Evolutionary conservation across 495 filamentous ascomycete species (phyloP), one percentile per base, ranked within the genome.

Genomic region (Amorphotheca resinae): DNA sequence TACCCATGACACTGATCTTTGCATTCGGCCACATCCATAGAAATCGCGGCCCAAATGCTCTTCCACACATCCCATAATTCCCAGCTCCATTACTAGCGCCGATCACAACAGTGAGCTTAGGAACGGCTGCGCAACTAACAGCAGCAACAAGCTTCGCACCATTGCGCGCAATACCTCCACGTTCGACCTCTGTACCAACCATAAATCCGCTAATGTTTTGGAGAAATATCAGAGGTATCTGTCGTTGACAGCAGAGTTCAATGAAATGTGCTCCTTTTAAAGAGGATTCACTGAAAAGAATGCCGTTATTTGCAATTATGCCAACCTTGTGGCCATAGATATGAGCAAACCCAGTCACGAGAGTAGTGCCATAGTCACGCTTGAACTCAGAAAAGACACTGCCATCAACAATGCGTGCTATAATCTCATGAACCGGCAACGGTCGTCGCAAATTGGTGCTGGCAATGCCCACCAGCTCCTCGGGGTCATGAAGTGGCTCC

Each of bases 181-280:
- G 79, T 61, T 98, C 91, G 3, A 89, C 91, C 53, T 93, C 87
- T 6, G 72, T 73, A 21, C 91, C 91, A 9, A 98, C 91, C 91
- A 98, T 98, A 69, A 98, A 98, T 20, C 91, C 91, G 5, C 74
- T 80, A 59, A 98, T 98, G 57, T 98, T 98, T 58, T 98, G 91
- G 28, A 98, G 63, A 62, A 98, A 98, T 22, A 98, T 66, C 0
- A 98, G 67, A 12, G 91, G 89, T 37, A 96, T 84, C 18, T 79
- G 72, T 38, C 93, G 81, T 60, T 96, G 84, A 5, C 78, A 74
- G 66, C 91, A 95, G n/a, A 98, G 78, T 61, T 98, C 84, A 57
- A 96, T 93, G 64, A 98, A 98, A 62, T 98, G 91, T 3, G 91
- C 87, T 9, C 91, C 91, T 62, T 98, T 98, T 36, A 95, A 73